Conservation (phyloP, 331 rosid genomes). For the Pyrus hybrid region DNA sequence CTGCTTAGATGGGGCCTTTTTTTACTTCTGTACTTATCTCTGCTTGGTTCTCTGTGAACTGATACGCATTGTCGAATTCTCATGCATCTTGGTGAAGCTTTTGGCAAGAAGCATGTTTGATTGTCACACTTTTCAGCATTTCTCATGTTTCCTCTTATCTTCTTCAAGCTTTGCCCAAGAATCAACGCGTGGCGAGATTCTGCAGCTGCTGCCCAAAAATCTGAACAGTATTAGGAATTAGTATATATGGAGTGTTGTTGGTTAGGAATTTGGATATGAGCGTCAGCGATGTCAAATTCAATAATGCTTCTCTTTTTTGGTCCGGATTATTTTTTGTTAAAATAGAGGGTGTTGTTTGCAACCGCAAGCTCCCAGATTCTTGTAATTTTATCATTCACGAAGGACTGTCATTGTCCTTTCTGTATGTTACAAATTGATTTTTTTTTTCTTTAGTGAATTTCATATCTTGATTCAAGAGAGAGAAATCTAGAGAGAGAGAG, state of each 20-base stretch:
- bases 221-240: background rate
- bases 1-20: background rate
- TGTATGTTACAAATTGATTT: background rate
- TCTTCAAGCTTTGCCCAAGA: background rate
- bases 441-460: background rate
- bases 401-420: background rate
- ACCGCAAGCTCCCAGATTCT: background rate
- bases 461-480: too few relatives aligned
- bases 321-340: background rate
- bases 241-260: background rate
- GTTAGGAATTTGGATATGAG: background rate
- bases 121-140: background rate
- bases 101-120: background rate
- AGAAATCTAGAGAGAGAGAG: too few relatives aligned
- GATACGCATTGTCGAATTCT: background rate
- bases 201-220: background rate
- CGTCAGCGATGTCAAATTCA: background rate
- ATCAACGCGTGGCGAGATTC: background rate
- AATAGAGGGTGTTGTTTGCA: background rate
- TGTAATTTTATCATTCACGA: background rate
- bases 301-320: background rate
- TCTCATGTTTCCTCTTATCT: background rate
- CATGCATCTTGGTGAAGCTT: background rate
- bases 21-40: background rate
- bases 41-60: background rate